A percentile compares a stretch with the other conserved stretches of the same genome.
Evolutionary conservation across 352 stramenopile species (phyloP).

Genomic region (Phytophthora palmivora): DNA sequence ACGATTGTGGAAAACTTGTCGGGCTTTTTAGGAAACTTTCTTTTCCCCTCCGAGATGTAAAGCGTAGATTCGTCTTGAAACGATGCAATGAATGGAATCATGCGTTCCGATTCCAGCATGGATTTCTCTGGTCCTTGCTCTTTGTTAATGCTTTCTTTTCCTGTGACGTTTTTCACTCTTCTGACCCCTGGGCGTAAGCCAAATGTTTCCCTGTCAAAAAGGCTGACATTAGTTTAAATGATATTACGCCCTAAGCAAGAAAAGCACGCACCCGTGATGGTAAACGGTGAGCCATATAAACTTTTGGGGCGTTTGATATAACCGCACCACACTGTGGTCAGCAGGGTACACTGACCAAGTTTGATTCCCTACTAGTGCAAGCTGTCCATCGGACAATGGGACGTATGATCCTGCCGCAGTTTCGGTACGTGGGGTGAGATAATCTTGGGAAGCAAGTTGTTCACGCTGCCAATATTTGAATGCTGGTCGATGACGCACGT

Average conservation of each 20-base stretch:
- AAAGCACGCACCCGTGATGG: slow-evolving; percentile 47
- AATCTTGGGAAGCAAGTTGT: slow-evolving; percentile 43
- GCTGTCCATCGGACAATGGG: slow-evolving; percentile 56
- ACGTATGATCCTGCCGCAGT: slow-evolving; percentile 53
- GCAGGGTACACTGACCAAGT: slow-evolving; percentile 65
- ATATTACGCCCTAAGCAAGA: background rate
- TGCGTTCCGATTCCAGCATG: background rate
- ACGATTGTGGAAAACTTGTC: slow-evolving; percentile 57
- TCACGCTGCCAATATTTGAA: slow-evolving; percentile 77
- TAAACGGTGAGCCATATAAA: slow-evolving; percentile 74
- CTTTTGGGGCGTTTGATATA: slow-evolving; percentile 52
- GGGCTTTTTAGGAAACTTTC: slow-evolving; percentile 45
- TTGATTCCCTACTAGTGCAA: slow-evolving; percentile 52
- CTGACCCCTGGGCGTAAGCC: slow-evolving; percentile 48
- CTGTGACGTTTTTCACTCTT: background rate
- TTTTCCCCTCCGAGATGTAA: slow-evolving; percentile 44
- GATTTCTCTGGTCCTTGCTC: background rate
- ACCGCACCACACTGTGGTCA: slow-evolving; percentile 68
- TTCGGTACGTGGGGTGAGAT: slow-evolving; percentile 69
- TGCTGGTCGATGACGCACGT: slow-evolving; percentile 70
- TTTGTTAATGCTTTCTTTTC: background rate
- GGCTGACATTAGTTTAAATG: slow-evolving; percentile 1
- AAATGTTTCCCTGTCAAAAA: slow-evolving; percentile 57
- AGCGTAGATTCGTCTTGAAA: slow-evolving; percentile 64
- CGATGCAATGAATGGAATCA: slow-evolving; percentile 59